A percentile compares a stretch with the other conserved stretches of the same genome.
phyloP scores from a whole-genome alignment of 768 basidiomycete genomes.

The Austroboletus eburneus region DNA sequence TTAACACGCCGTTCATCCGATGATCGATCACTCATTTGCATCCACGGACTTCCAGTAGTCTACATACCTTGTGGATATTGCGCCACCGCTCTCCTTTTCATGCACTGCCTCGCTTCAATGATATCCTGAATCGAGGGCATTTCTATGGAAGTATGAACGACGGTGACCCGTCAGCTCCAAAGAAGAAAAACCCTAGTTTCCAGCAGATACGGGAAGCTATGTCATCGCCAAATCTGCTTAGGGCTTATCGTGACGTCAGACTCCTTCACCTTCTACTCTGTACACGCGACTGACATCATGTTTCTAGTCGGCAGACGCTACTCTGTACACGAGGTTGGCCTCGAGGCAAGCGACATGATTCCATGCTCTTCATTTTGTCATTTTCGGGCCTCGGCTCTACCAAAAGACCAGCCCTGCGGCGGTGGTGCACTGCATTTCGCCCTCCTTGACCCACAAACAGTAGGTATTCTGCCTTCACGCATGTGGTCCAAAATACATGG shows the following conservation, averaged over 20 bases:
- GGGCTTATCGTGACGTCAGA: background rate
- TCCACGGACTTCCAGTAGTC: no score
- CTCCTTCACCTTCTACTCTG: slow-evolving; percentile 4
- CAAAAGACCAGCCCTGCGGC: background rate
- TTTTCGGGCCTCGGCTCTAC: background rate
- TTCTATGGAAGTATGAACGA: no score
- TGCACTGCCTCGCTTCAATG: no score
- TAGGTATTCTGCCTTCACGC: background rate
- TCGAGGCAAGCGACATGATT: slow-evolving; percentile 25
- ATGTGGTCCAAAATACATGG: background rate
- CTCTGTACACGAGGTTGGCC: slow-evolving; percentile 23
- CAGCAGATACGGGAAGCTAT: no score
- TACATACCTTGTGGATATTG: no score
- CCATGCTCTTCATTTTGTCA: slow-evolving; percentile 10
- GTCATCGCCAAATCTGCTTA: no score
- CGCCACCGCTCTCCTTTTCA: no score
- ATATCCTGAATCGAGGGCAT: no score
- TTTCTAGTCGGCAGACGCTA: background rate
- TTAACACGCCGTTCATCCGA: no score
- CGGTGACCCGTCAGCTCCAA: no score
- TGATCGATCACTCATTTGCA: no score
- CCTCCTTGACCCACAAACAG: background rate
- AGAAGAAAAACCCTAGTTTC: no score
- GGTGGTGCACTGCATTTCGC: slow-evolving; percentile 9
- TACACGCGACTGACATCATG: slow-evolving; percentile 14